Base-by-base conservation (phyloP, 306 rosid genomes). In the Senna siamea region DNA sequence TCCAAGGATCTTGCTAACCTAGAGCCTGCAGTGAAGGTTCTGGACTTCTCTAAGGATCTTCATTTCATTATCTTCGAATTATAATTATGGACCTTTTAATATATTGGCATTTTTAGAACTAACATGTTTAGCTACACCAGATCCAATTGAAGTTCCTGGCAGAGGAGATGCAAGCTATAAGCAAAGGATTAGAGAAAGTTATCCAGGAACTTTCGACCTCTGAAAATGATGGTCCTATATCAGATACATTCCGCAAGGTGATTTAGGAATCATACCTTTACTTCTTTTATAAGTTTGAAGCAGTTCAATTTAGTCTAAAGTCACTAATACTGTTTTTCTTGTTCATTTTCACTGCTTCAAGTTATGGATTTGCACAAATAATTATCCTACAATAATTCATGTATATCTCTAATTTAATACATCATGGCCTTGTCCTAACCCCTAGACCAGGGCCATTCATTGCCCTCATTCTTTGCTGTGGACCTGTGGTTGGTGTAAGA, bases 91-190 rank as follows among this genome's bases (percentile, higher is more conserved):
- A 7, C 14, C 11, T 61, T 67, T 12, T 35, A 34, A 17, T 35
- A 8, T 35, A 6, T 34, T 6, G 44, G 43, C 50, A 57, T 76
- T 28, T 17, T 28, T 17, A 60, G 32, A 50, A 81, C 81, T 73
- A 61, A 66, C 68, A 61, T 19, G 5, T 75, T 66, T 66, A 63
- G 43, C 79, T 83, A 37, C 66, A 30, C 57, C 84, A 93, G 98
- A 79, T 90, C 85, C 98, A 90, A 85, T 20, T 93, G 80, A 90
- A 90, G 83, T 55, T 82, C 81, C 76, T 93, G 89, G 98, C 95
- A 4, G 98, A 93, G 82, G 98, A 93, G 86, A 93, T 93, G 98
- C 98, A 90, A 84, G 88, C 96, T 56, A 69, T 93, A 78, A 88
- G 89, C 89, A 93, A 90, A 83, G 98, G 98, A 71, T 81, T 93